Percentiles rank a stretch among this genome's conserved stretches.
phyloP scores from a whole-genome alignment of 148 eudicot genomes.

The Cornus suecica region DNA sequence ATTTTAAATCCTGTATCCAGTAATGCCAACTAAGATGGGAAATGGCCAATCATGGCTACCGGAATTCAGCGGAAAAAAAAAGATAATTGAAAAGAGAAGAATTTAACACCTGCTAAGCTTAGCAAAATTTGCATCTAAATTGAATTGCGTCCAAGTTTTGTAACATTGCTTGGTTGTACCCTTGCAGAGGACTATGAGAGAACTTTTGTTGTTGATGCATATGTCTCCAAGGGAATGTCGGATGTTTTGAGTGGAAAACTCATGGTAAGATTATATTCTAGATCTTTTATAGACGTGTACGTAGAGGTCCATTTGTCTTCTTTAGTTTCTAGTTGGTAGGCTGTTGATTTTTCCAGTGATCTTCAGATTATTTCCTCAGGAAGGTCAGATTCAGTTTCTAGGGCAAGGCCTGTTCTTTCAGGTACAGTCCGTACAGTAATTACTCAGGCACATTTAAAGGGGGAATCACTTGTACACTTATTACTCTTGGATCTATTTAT shows the following conservation, averaged over 20 bases:
- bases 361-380: conserved; percentile 73
- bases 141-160: background rate
- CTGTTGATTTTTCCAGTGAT: conserved; percentile 7
- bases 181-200: conserved; percentile 53
- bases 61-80: background rate
- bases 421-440: conserved; percentile 41
- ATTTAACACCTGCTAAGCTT: background rate
- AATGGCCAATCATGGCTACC: no score
- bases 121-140: background rate
- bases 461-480: conserved; percentile 4
- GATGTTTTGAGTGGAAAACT: conserved; percentile 56
- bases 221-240: conserved; percentile 50
- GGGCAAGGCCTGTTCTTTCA: conserved; percentile 65
- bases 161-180: conserved; percentile 5
- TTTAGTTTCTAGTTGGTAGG: conserved; percentile 7
- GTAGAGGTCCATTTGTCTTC: background rate
- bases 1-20: no score
- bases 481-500: conserved; percentile 2
- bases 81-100: background rate
- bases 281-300: background rate
- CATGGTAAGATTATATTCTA: conserved; percentile 46
- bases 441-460: background rate
- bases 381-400: conserved; percentile 51
- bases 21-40: no score
- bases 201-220: conserved; percentile 56